A percentile compares a stretch with the other conserved stretches of the same genome.
Conservation (phyloP, 495 filamentous ascomycete species). For the Elaphomyces granulatus region DNA sequence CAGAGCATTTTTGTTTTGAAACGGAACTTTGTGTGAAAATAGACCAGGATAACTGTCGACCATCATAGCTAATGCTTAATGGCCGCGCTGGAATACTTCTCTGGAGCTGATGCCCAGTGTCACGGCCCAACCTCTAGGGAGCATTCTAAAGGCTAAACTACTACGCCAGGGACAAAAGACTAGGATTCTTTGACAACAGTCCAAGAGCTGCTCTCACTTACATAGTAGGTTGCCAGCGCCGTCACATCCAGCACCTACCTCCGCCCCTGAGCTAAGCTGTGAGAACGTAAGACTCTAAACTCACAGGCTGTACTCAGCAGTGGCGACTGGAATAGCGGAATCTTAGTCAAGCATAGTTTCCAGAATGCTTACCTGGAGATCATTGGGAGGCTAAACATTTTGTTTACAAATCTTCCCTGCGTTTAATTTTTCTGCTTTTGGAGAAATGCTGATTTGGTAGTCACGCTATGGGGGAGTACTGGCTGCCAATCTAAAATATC, state of each 20-base stretch:
- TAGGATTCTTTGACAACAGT: too few species aligned
- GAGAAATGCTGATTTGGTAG: background rate
- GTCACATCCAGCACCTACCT: constrained; percentile 65
- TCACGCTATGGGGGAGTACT: constrained; percentile 66
- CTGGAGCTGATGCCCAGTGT: constrained; percentile 69
- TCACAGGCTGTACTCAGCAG: constrained; percentile 78
- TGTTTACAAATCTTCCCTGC: constrained; percentile 92
- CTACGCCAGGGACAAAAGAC: too few species aligned
- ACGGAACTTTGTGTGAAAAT: constrained; percentile 96
- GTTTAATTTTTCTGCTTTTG: constrained; percentile 1
- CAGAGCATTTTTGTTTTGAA: constrained; percentile 89
- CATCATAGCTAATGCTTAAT: constrained; percentile 70
- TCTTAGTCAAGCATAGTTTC: constrained; percentile 77
- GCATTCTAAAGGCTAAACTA: too few species aligned
- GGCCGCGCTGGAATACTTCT: constrained; percentile 70
- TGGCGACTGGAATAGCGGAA: constrained; percentile 90
- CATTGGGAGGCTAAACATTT: constrained; percentile 78
- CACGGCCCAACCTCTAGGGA: constrained; percentile 65
- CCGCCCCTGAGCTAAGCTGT: constrained; percentile 38
- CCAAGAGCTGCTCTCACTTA: too few species aligned
- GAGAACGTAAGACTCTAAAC: constrained; percentile 60
- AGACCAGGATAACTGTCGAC: constrained; percentile 94
- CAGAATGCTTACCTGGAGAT: constrained; percentile 82
- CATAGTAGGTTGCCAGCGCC: too few species aligned
- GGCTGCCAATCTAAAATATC: constrained; percentile 71